These are phyloP conservation scores for Crithidia bombi DNA, from an alignment of 208 protist species.

Conservation along the genomic window DNA sequence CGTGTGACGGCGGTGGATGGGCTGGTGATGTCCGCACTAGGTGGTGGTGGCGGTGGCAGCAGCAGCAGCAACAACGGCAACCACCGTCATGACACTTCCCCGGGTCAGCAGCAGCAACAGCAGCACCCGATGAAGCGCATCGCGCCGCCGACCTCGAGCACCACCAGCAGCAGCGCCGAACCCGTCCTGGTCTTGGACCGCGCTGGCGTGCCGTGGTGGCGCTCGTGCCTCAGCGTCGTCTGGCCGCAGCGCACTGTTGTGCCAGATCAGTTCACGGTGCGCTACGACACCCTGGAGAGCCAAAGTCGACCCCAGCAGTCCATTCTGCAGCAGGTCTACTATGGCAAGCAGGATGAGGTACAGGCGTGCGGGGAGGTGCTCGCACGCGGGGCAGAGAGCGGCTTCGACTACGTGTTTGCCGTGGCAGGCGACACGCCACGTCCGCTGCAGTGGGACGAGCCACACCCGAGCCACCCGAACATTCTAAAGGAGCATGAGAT, in stretches of 20 bases:
- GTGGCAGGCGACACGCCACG: slow-evolving; percentile 71
- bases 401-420: slow-evolving; percentile 89
- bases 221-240: slow-evolving; percentile 20
- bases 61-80: not conserved
- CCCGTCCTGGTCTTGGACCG: slow-evolving; percentile 1
- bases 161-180: not conserved
- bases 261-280: slow-evolving; percentile 45
- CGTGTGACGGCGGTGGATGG: slow-evolving; percentile 62
- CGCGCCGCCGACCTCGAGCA: slow-evolving; percentile 9
- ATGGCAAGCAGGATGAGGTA: slow-evolving; percentile 54
- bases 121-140: slow-evolving; percentile 5
- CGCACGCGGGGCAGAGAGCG: slow-evolving; percentile 33
- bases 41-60: too few species aligned
- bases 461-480: slow-evolving; percentile 44
- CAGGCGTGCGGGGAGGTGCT: slow-evolving; percentile 38
- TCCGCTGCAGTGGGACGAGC: slow-evolving; percentile 43
- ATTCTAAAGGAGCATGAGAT: slow-evolving; percentile 73
- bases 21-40: not conserved
- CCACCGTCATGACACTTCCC: not conserved
- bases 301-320: slow-evolving; percentile 55
- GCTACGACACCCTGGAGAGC: slow-evolving; percentile 62
- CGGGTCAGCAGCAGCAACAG: not conserved
- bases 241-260: slow-evolving; percentile 24
- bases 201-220: slow-evolving; percentile 20
- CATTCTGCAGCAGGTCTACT: slow-evolving; percentile 77